Conservation (phyloP, 495 filamentous ascomycete genomes). For the Aspergillus baeticus region DNA sequence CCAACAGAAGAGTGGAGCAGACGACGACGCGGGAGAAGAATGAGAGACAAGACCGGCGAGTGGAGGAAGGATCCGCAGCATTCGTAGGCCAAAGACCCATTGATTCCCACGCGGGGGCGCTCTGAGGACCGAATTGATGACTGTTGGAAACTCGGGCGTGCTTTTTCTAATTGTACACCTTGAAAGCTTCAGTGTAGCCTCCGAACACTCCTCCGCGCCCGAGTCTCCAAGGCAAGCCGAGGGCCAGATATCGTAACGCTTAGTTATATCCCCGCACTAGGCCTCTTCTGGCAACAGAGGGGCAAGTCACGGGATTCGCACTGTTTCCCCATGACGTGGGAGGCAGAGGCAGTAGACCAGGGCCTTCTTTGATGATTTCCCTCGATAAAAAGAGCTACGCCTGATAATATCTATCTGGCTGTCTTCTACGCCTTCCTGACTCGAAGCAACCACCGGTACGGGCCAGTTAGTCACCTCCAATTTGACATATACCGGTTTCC, state of each 20-base stretch:
- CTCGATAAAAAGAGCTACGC: neutral
- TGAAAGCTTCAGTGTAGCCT: neutral
- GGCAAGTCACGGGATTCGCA: conserved; percentile 13
- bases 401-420: neutral
- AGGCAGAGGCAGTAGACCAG: neutral
- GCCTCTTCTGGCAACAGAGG: conserved; percentile 25
- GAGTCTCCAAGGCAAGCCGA: neutral
- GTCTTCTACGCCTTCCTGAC: neutral
- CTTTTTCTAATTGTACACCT: neutral
- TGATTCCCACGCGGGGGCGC: conserved; percentile 4
- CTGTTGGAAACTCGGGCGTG: neutral
- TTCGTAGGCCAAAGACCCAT: conserved; percentile 22
- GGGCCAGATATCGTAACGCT: neutral
- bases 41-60: conserved; percentile 31
- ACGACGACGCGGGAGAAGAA: conserved; percentile 31
- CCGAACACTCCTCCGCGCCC: neutral
- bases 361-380: neutral
- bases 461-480: neutral
- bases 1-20: conserved; percentile 51
- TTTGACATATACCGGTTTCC: neutral
- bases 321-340: conserved; percentile 19
- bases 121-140: neutral
- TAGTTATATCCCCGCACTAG: conserved; percentile 33
- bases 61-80: conserved; percentile 24
- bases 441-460: neutral